These are phyloP conservation scores for Curvularia eragrostidis DNA, from an alignment of 2,329 filamentous ascomycete genomes.

Conservation along the genomic window DNA sequence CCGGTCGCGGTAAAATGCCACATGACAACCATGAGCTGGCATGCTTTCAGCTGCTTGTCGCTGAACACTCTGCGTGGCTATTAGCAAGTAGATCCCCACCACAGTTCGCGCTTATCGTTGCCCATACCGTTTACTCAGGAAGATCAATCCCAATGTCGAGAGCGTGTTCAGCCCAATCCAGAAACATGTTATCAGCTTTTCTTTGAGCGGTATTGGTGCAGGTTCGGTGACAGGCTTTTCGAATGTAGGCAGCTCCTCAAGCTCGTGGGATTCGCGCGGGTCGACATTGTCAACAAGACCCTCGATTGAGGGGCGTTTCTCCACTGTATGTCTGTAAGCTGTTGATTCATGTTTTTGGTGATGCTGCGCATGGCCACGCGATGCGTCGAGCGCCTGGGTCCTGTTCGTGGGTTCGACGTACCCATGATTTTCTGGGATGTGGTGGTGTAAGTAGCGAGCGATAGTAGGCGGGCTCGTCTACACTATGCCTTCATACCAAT, in stretches of 20 bases:
- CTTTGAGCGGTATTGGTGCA: constrained; percentile 40
- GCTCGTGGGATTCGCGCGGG: constrained; percentile 43
- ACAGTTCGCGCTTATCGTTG: not conserved
- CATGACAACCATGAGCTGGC: constrained; percentile 57
- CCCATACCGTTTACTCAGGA: constrained; percentile 54
- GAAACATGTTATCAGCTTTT: constrained; percentile 48
- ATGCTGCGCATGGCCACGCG: not conserved
- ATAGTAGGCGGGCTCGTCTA: constrained; percentile 19
- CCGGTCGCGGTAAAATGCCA: constrained; percentile 57
- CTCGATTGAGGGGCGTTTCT: constrained; percentile 49
- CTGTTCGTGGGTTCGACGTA: constrained; percentile 23
- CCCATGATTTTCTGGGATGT: constrained; percentile 34
- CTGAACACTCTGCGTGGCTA: constrained; percentile 50
- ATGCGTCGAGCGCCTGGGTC: constrained; percentile 4
- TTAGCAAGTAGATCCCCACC: constrained; percentile 33
- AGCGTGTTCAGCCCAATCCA: constrained; percentile 55
- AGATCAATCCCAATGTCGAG: constrained; percentile 54
- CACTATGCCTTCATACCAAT: constrained; percentile 40
- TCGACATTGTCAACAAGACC: constrained; percentile 49
- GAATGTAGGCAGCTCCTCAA: constrained; percentile 45
- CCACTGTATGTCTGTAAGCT: constrained; percentile 40
- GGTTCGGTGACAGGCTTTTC: constrained; percentile 39
- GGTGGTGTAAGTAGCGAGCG: constrained; percentile 32
- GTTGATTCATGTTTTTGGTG: not conserved
- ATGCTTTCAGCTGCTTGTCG: constrained; percentile 53